A percentile compares a stretch with the other conserved stretches of the same genome.
Conservation (phyloP, 148 eudicot genomes). For the Heliamphora exappendiculata region DNA sequence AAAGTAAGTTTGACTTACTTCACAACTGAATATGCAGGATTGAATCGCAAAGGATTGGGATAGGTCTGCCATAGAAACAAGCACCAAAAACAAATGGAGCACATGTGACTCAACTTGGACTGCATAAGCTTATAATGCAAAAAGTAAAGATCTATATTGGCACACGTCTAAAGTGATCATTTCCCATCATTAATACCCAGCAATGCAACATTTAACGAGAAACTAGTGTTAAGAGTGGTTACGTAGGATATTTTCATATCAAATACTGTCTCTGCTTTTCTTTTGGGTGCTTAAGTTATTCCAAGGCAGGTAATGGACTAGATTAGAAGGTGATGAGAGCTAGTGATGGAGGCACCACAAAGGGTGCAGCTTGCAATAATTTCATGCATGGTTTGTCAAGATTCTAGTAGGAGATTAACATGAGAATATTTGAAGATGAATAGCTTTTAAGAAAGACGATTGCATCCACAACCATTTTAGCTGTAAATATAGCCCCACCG, state of each 20-base stretch:
- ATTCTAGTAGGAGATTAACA: not conserved
- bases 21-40: slow-evolving; percentile 88
- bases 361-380: not conserved
- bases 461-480: not conserved
- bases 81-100: not conserved
- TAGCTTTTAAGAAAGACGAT: not conserved
- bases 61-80: slow-evolving; percentile 46
- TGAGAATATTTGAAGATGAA: not conserved
- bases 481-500: not conserved
- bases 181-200: not conserved
- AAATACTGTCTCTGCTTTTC: not conserved
- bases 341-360: not conserved
- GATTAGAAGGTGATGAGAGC: not conserved
- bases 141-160: not conserved
- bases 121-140: not conserved
- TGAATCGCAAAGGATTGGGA: slow-evolving; percentile 76
- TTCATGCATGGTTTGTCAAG: not conserved
- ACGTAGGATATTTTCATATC: slow-evolving; percentile 3
- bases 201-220: not conserved
- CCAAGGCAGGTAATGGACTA: not conserved
- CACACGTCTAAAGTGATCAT: not conserved
- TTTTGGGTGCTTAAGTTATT: not conserved
- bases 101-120: slow-evolving; percentile 3
- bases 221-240: not conserved
- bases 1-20: slow-evolving; percentile 44